These are phyloP conservation scores for Termitomyces sp. DNA, from an alignment of 768 basidiomycete genomes.

Conservation along the genomic window DNA sequence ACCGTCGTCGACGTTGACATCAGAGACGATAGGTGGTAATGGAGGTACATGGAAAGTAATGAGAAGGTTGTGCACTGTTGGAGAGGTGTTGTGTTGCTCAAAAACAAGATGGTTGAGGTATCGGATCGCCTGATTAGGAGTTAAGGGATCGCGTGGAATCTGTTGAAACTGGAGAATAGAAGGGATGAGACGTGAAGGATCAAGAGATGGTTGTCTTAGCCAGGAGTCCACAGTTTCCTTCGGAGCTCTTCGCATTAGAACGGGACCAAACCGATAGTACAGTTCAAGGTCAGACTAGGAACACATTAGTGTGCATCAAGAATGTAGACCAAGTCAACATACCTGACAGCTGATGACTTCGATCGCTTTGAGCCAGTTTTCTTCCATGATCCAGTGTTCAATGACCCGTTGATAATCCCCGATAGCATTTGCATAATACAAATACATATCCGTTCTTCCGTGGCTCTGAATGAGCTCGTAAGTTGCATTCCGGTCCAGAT, in stretches of 20 bases:
- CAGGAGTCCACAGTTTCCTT: conserved; percentile 91
- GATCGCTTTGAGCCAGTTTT: conserved; percentile 88
- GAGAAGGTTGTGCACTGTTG: conserved; percentile 91
- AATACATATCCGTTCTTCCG: conserved; percentile 87
- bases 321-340: conserved; percentile 12
- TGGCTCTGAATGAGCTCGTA: conserved; percentile 94
- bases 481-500: conserved; percentile 78
- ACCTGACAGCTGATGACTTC: conserved; percentile 90
- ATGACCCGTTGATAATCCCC: conserved; percentile 83
- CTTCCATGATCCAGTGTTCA: conserved; percentile 89
- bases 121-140: conserved; percentile 82
- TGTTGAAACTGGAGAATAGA: conserved; percentile 81
- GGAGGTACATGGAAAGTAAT: conserved; percentile 77
- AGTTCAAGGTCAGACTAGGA: conserved; percentile 73
- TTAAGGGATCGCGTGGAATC: conserved; percentile 60
- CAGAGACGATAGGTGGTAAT: conserved; percentile 29
- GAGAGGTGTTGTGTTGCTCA: conserved; percentile 70
- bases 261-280: conserved; percentile 90
- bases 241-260: conserved; percentile 80
- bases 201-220: conserved; percentile 75
- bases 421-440: conserved; percentile 80
- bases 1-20: conserved; percentile 54
- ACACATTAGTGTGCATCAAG: conserved; percentile 3
- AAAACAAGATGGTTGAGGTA: conserved; percentile 86
- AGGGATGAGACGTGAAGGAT: conserved; percentile 83